Evolutionary conservation across 345 rosid genomes (phyloP).

Genomic region (Abelmoschus esculentus): DNA sequence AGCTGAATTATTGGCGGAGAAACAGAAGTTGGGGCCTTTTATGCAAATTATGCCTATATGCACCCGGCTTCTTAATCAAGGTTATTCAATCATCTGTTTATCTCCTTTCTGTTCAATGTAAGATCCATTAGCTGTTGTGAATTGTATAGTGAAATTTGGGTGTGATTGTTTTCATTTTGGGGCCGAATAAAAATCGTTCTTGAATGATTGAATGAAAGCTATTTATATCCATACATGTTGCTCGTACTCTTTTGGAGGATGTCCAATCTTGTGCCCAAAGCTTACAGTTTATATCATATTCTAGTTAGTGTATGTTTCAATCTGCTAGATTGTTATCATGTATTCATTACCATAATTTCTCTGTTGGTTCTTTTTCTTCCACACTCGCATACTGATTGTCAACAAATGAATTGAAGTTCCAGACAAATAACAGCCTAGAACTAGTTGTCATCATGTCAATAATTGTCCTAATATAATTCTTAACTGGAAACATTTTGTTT

Average conservation of each 20-base stretch:
- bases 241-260: neutral
- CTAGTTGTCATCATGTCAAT: neutral
- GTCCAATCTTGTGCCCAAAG: constrained; percentile 4
- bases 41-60: constrained; percentile 33
- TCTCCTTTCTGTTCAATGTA: neutral
- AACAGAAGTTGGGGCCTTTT: constrained; percentile 72
- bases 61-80: constrained; percentile 1
- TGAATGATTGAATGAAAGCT: neutral
- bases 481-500: neutral
- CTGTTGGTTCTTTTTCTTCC: neutral
- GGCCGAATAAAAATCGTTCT: neutral
- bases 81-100: constrained; percentile 8
- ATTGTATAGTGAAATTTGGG: neutral
- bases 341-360: no score
- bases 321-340: no score
- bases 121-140: neutral
- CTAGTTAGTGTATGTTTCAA: neutral
- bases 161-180: neutral
- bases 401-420: neutral
- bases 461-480: neutral
- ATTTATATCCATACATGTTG: neutral
- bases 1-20: constrained; percentile 75
- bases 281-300: neutral
- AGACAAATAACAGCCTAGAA: neutral
- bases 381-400: neutral